A percentile compares a stretch with the other conserved stretches of the same genome.
These are phyloP conservation scores for Russula emetica DNA, from an alignment of 768 basidiomycete species.

Conservation along the genomic window DNA sequence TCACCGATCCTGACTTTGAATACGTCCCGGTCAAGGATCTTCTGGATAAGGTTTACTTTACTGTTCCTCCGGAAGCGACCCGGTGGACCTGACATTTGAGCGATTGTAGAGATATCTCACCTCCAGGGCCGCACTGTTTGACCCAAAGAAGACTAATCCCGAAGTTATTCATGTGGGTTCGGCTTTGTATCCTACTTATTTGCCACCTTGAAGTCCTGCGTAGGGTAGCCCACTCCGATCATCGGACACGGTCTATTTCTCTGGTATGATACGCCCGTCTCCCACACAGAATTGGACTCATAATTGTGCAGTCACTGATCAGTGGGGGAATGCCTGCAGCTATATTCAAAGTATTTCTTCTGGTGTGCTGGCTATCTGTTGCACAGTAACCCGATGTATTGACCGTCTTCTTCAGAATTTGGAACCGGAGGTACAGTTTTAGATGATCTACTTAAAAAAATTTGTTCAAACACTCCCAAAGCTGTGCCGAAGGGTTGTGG, in stretches of 20 bases:
- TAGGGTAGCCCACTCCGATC: constrained; percentile 80
- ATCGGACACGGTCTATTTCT: constrained; percentile 94
- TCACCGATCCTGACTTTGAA: constrained; percentile 81
- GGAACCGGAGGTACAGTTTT: constrained; percentile 68
- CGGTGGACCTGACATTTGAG: background rate
- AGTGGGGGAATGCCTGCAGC: constrained; percentile 88
- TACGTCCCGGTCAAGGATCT: constrained; percentile 78
- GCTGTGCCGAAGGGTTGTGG: constrained; percentile 93
- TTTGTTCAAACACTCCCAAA: constrained; percentile 29
- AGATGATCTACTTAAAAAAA: background rate
- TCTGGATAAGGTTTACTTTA: constrained; percentile 70
- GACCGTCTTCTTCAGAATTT: constrained; percentile 52
- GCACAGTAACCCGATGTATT: background rate
- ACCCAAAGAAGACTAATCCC: constrained; percentile 61
- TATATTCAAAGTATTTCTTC: constrained; percentile 86
- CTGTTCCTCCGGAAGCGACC: background rate
- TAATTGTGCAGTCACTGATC: constrained; percentile 60
- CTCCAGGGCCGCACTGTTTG: constrained; percentile 73
- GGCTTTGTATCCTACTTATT: background rate
- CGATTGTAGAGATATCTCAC: constrained; percentile 71
- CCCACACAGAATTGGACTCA: background rate
- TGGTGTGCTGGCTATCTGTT: constrained; percentile 41
- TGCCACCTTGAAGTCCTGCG: background rate
- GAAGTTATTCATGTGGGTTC: constrained; percentile 50
- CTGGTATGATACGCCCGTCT: constrained; percentile 45